Evolutionary conservation across 1,139 yeast genomes (phyloP), one percentile per base, ranked within the genome.

Genomic region (Blastobotrys persicus): DNA sequence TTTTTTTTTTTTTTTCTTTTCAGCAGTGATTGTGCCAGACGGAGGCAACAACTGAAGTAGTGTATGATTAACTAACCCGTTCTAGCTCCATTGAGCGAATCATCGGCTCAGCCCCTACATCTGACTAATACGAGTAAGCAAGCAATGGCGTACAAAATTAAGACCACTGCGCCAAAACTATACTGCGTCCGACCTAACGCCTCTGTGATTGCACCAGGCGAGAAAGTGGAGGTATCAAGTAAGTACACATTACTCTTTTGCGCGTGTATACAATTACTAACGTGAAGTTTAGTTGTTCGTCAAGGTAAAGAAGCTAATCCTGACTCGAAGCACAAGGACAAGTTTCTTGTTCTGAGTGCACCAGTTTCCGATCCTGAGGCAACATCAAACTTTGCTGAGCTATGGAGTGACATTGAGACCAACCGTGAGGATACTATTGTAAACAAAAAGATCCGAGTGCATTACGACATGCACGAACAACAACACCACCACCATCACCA

Each of bases 131-230:
- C 80, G 50, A 71, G 88, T 19, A 67, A 72, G 31, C 71, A 71
- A 46, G 72, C 81, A 37, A 77, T 85, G 45, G 96, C 96, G 31
- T 92, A 88, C 76, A 94, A 94, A 74, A 97, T 94, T 64, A 94
- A 92, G 72, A 92, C 99, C 45, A 92, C 99, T 7, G 97, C 98
- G 12, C 99, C 99, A 52, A 91, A 88, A 69, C 77, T 88, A 67
- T 88, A 91, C 74, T 88, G 96, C 69, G 98, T 92, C 49, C 84
- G 96, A 71, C 98, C 98, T 53, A 92, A 91, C 68, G 94, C 97
- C 50, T 81, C 95, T 23, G 71, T 85, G 38, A 76, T 92, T 50
- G 77, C 75, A 38, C 92, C 98, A 12, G 94, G 95, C 35, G 79
- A 80, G 55, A 70, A 83, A 11, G 73, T 83, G 48, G 81, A 85